phyloP scores from a whole-genome alignment of 345 rosid species.

The Kernera saxatilis region DNA sequence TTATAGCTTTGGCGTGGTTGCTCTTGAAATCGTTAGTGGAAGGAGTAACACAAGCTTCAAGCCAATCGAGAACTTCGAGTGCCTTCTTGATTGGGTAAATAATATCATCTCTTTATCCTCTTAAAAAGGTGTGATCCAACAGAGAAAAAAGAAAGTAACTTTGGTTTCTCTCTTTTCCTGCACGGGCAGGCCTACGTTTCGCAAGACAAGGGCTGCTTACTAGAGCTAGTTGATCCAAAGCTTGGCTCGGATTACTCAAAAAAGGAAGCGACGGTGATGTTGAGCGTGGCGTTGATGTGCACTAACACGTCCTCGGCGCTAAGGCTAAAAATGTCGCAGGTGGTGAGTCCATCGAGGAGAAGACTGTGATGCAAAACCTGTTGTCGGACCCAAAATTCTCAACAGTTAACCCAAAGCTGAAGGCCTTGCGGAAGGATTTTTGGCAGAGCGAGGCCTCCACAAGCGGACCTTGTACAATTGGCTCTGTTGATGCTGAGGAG shows the following conservation, averaged over 20 bases:
- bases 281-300: conserved; percentile 58
- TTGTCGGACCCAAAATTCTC: conserved; percentile 51
- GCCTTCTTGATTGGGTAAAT: too few species aligned
- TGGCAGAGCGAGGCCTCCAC: conserved; percentile 36
- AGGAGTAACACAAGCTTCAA: conserved; percentile 19
- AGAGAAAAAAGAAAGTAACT: not conserved
- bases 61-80: too few species aligned
- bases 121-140: too few species aligned
- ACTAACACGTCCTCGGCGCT: conserved; percentile 58
- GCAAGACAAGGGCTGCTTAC: conserved; percentile 48
- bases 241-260: conserved; percentile 45
- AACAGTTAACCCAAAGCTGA: conserved; percentile 37
- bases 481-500: not conserved
- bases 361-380: too few species aligned
- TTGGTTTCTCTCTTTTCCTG: not conserved
- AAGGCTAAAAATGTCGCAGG: conserved; percentile 73
- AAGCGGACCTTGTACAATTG: not conserved
- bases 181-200: conserved; percentile 44
- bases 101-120: too few species aligned
- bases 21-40: not conserved
- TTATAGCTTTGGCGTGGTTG: conserved; percentile 16
- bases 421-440: conserved; percentile 49
- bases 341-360: conserved; percentile 59
- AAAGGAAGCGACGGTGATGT: conserved; percentile 56
- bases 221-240: conserved; percentile 50